phyloP scores from a whole-genome alignment of 371 early-diverging fungal genomes.

The Cladochytrium tenue region DNA sequence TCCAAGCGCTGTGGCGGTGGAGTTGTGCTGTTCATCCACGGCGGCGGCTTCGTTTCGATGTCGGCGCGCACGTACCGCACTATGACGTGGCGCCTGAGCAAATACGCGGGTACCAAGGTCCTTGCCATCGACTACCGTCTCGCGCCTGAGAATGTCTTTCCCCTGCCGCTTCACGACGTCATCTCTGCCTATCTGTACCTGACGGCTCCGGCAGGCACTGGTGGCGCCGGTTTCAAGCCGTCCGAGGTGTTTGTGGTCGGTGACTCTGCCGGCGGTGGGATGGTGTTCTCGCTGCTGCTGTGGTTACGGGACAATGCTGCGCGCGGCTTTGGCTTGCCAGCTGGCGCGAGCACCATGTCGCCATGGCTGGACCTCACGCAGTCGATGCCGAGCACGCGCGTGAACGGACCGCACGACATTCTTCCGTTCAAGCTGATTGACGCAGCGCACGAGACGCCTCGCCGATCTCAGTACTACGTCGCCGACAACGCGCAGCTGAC shows the following conservation, averaged over 20 bases:
- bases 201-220: conserved; percentile 47
- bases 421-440: conserved; percentile 26
- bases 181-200: conserved; percentile 72
- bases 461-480: conserved; percentile 25
- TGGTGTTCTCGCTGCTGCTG: conserved; percentile 41
- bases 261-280: conserved; percentile 62
- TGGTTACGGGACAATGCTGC: conserved; percentile 20
- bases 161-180: conserved; percentile 78
- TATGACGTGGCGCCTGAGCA: conserved; percentile 17
- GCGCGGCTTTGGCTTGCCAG: conserved; percentile 24
- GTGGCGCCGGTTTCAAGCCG: conserved; percentile 17
- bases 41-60: conserved; percentile 65
- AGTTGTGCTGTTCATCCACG: too few species aligned
- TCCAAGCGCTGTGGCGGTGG: too few species aligned
- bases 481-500: conserved; percentile 37
- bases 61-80: conserved; percentile 20
- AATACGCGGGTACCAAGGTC: conserved; percentile 14
- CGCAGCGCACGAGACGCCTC: conserved; percentile 30
- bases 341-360: conserved; percentile 25
- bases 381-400: neutral
- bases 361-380: conserved; percentile 31
- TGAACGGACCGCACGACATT: conserved; percentile 1
- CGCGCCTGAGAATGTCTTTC: conserved; percentile 82
- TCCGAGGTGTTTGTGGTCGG: conserved; percentile 41
- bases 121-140: conserved; percentile 70